Evolutionary conservation across 2,329 filamentous ascomycete genomes (phyloP), one percentile per base, ranked within the genome.

Genomic region (Davidsoniella australis): DNA sequence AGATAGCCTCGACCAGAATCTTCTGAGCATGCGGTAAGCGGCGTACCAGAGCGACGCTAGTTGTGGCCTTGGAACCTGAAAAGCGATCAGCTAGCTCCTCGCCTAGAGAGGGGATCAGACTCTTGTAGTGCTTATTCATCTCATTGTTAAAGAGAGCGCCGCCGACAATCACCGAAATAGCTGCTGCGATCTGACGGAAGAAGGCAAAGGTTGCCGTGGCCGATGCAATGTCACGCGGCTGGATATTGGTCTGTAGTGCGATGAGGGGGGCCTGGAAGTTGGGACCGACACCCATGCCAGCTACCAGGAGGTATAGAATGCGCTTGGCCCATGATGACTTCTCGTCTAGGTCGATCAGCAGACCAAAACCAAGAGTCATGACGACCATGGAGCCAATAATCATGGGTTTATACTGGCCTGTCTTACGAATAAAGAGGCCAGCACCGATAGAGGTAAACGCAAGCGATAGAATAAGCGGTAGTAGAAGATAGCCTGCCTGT

Each of bases 91-190:
- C 76, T 1, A 70, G 63, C 2, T 71, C 58, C 0, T 63, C 63
- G 0, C 72, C 72, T 0, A 84, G 67, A 3, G 70, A 62, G 26
- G 63, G 57, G 18, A 64, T 61, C 26, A 83, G 68, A 7, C 59
- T 58, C 3, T 64, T 58, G 24, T 70, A 66, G 56, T 76, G 72
- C 43, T 66, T 67, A 55, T 75, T 64, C 77, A 86, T 84, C 52
- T 72, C 66, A 60, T 88, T 87, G 63, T 85, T 79, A 64, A 88
- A 87, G 37, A 88, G 72, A 42, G 85, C 81, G n/a, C 81, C 78
- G 20, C 84, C 84, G 38, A 87, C 68, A 1, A 85, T 81, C 47
- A 86, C 72, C 0, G 77, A 78, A 17, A 80, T 72, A 2, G 78
- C 72, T 0, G 78, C 83, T 8, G 77, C 78, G 2, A 87, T 65